Evolutionary conservation across 306 rosid species (phyloP), one percentile per base, ranked within the genome.

Genomic region (Cicer cuneatum): DNA sequence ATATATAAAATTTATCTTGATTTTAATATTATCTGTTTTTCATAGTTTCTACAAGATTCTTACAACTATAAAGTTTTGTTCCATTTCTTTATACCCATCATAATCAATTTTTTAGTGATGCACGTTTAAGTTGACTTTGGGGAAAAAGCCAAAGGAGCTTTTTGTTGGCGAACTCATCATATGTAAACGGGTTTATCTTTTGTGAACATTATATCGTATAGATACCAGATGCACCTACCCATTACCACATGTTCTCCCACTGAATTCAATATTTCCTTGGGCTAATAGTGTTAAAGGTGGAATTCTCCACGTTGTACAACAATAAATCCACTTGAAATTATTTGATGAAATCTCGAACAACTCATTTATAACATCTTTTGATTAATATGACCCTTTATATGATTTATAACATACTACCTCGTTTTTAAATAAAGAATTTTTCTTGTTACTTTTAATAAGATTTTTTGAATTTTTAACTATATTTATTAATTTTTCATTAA

Each of bases 91-190:
- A 42, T 64, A 18, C 61, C 29, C 65, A 59, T 76, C 72, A 80
- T 73, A 33, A n/a, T 68, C 16, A 16, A 15, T 54, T 53, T 54
- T 78, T 10, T 40, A 57, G 77, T 76, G 80, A 57, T 62, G 60
- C 75, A 68, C 57, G 39, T 60, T 72, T 10, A 46, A 84, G 83
- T 84, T 80, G 85, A 80, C 85, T 80, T 80, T 60, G 10, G n/a
- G 58, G 49, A 33, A 72, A 76, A 72, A 46, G 74, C 56, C 66
- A 83, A 74, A 35, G 0, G 37, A 54, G 18, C 75, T 63, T 74
- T 71, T 78, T 69, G 81, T 78, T 56, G 75, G 33, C 13, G 13
- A 69, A 38, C 66, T 47, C 76, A 76, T 47, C 72, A 76, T 52
- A 19, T 45, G 66, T 13, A 53, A 60, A 53, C 15, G 10, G 18